Percentiles rank a stretch among this genome's conserved stretches.
Conservation (phyloP, 805 yeast species). For the Nakazawaea sp. region DNA sequence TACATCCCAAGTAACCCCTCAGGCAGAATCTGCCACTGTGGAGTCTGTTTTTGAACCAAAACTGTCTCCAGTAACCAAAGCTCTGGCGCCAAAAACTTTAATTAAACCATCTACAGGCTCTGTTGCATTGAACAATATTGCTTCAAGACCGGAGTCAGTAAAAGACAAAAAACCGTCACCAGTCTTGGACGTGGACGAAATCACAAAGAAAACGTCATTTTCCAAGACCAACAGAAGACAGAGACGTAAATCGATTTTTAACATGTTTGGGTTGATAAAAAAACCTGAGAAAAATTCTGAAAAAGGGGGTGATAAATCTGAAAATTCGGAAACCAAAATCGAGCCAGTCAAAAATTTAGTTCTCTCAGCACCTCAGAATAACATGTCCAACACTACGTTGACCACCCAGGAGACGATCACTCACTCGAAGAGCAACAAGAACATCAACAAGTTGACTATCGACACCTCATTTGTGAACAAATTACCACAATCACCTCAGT, state of each 20-base stretch:
- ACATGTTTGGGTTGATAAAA: constrained; percentile 14
- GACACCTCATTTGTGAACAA: constrained; percentile 2
- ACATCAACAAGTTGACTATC: constrained; percentile 7
- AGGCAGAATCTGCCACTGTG: no score
- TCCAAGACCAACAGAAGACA: constrained; percentile 9
- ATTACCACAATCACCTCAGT: background rate
- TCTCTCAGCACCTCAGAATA: background rate
- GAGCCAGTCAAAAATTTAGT: no score
- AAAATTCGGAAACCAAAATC: background rate
- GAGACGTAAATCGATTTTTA: constrained; percentile 21
- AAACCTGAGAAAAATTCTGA: background rate
- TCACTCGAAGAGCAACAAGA: constrained; percentile 4
- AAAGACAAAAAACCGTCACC: no score
- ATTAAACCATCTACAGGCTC: no score
- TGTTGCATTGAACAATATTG: no score
- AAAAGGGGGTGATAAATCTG: background rate
- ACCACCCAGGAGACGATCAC: constrained; percentile 6
- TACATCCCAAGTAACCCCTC: no score
- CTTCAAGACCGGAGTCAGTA: no score
- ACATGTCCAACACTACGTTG: constrained; percentile 1
- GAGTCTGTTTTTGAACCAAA: no score
- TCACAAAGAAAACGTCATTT: no score
- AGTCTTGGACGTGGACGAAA: no score
- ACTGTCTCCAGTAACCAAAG: no score
- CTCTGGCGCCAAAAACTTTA: no score